Conservation (phyloP, 2,329 filamentous ascomycete genomes). For the Didymella glomerata region DNA sequence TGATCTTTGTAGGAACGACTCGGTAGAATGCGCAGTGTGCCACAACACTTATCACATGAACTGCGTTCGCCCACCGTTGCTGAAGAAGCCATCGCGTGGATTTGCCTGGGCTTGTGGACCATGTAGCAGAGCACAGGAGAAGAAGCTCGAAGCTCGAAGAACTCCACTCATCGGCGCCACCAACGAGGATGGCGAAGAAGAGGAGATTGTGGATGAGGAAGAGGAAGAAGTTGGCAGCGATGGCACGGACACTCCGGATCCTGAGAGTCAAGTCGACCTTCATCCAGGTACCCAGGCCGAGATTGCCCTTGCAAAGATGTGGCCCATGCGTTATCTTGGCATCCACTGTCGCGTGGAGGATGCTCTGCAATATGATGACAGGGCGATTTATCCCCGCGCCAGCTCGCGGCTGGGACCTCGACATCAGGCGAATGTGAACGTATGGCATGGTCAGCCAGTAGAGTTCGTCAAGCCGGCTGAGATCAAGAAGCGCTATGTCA, state of each 20-base stretch:
- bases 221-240: constrained; percentile 71
- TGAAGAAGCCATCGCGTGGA: constrained; percentile 95
- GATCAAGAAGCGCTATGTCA: constrained; percentile 78
- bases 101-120: constrained; percentile 98
- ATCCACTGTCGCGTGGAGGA: constrained; percentile 96
- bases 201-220: constrained; percentile 73
- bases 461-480: constrained; percentile 89
- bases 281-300: constrained; percentile 80
- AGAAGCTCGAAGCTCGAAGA: constrained; percentile 87
- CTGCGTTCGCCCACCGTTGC: constrained; percentile 88
- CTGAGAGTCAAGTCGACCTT: constrained; percentile 64
- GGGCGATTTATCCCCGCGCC: constrained; percentile 89
- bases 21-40: constrained; percentile 96
- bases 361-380: constrained; percentile 94
- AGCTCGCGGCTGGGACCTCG: constrained; percentile 90
- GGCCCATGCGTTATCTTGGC: constrained; percentile 95
- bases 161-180: constrained; percentile 73
- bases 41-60: constrained; percentile 98
- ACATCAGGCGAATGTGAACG: constrained; percentile 84
- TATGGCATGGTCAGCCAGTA: constrained; percentile 89
- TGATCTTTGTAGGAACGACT: constrained; percentile 74
- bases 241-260: constrained; percentile 61
- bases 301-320: constrained; percentile 89
- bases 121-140: constrained; percentile 94
- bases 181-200: constrained; percentile 68